Conservation (phyloP, 2,329 filamentous ascomycete genomes). For the Colletotrichum horii region DNA sequence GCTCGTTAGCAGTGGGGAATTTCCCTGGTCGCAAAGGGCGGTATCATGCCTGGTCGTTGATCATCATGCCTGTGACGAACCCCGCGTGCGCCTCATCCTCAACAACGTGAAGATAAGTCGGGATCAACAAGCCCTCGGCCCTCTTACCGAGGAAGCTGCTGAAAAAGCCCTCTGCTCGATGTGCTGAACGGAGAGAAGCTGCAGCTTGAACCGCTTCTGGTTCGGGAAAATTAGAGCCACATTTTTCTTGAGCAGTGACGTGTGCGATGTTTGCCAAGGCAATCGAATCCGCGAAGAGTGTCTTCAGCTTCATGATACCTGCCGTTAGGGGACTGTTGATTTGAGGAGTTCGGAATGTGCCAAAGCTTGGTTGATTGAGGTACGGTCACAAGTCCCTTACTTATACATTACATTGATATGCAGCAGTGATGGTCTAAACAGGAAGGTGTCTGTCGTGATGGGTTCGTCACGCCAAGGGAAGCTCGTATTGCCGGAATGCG, state of each 20-base stretch:
- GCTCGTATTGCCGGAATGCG: not conserved
- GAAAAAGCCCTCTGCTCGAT: not conserved
- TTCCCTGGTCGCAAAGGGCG: too few relatives aligned
- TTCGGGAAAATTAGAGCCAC: not conserved
- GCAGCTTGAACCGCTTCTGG: not conserved
- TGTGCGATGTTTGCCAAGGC: not conserved
- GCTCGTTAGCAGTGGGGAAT: not conserved
- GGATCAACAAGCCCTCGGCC: not conserved
- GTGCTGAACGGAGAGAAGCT: not conserved
- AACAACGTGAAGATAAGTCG: conserved; percentile 12
- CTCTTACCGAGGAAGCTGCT: not conserved
- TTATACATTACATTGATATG: not conserved
- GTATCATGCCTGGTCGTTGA: not conserved
- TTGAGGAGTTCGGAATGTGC: too few relatives aligned
- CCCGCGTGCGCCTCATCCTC: conserved; percentile 2
- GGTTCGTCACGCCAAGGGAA: not conserved
- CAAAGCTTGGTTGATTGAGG: not conserved
- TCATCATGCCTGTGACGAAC: conserved; percentile 4
- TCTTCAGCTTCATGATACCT: not conserved
- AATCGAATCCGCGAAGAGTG: not conserved
- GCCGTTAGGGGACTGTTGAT: too few relatives aligned
- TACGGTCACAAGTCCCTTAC: not conserved
- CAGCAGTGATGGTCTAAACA: not conserved
- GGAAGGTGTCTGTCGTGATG: conserved; percentile 6
- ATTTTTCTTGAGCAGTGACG: not conserved